A percentile compares a stretch with the other conserved stretches of the same genome.
phyloP scores from a whole-genome alignment of 176 grass and related monocot genomes.

The Oryza punctata region DNA sequence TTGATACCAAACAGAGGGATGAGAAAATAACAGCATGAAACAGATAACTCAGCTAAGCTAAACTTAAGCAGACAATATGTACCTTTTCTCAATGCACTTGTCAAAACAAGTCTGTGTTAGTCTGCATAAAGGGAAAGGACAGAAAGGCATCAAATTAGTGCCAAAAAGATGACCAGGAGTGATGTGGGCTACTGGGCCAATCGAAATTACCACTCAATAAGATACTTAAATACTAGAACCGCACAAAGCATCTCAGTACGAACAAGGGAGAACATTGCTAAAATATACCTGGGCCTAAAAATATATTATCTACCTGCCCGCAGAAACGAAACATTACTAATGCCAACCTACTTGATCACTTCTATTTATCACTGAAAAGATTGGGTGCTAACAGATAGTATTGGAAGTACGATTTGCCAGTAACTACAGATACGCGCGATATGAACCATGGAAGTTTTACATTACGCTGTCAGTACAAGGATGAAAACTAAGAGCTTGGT shows the following conservation, averaged over 20 bases:
- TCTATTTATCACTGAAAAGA: neutral
- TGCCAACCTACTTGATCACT: neutral
- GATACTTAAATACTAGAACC: neutral
- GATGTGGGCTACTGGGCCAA: neutral
- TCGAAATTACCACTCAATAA: neutral
- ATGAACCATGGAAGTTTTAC: neutral
- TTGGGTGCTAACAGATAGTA: neutral
- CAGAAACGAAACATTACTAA: neutral
- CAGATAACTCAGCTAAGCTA: conserved; percentile 8
- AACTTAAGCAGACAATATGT: neutral
- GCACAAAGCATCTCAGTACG: neutral
- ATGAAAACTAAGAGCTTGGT: neutral
- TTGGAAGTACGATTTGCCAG: neutral
- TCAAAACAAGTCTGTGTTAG: conserved; percentile 83
- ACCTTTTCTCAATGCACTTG: conserved; percentile 95
- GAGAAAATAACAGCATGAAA: neutral
- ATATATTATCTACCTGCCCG: neutral
- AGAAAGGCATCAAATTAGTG: conserved; percentile 7
- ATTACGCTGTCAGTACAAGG: neutral
- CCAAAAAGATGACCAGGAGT: neutral
- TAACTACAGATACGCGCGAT: neutral
- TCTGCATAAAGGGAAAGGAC: conserved; percentile 47
- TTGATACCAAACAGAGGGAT: neutral
- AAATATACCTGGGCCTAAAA: neutral
- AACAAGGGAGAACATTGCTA: neutral